A percentile compares a stretch with the other conserved stretches of the same genome.
phyloP scores from a whole-genome alignment of 768 basidiomycete species.

The Mycena filopes region DNA sequence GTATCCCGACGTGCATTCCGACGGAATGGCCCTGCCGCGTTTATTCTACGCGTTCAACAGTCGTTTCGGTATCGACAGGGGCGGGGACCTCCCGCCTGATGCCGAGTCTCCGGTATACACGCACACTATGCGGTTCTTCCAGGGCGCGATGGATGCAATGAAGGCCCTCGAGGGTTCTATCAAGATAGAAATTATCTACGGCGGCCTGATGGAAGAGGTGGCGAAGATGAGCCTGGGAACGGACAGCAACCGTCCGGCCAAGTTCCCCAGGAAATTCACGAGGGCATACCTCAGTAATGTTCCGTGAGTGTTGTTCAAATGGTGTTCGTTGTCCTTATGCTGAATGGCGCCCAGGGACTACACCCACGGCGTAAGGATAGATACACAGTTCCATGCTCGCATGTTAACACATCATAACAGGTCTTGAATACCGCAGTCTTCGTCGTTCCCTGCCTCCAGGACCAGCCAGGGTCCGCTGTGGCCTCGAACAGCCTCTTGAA shows the following conservation, averaged over 20 bases:
- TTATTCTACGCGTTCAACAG: slow-evolving; percentile 38
- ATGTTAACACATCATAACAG: neutral
- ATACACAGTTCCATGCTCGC: neutral
- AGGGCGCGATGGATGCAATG: slow-evolving; percentile 38
- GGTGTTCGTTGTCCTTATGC: neutral
- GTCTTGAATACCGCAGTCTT: slow-evolving; percentile 40
- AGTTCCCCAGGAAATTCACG: slow-evolving; percentile 44
- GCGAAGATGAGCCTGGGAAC: slow-evolving; percentile 40
- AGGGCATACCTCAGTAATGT: slow-evolving; percentile 49
- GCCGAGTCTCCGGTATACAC: slow-evolving; percentile 38
- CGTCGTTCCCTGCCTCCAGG: slow-evolving; percentile 41
- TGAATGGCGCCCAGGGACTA: slow-evolving; percentile 40
- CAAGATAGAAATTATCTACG: slow-evolving; percentile 42
- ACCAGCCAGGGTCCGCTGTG: slow-evolving; percentile 35
- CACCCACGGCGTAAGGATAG: slow-evolving; percentile 36
- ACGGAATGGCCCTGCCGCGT: slow-evolving; percentile 32
- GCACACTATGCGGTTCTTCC: slow-evolving; percentile 40
- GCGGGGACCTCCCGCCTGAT: slow-evolving; percentile 20
- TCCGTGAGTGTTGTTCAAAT: slow-evolving; percentile 37
- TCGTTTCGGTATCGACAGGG: slow-evolving; percentile 24
- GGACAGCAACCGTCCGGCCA: slow-evolving; percentile 35
- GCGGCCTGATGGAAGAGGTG: slow-evolving; percentile 45
- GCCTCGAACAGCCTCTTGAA: slow-evolving; percentile 45
- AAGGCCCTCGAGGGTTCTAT: slow-evolving; percentile 36
- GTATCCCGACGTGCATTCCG: slow-evolving; percentile 29